Evolutionary conservation across 2,329 filamentous ascomycete species (phyloP), one percentile per base, ranked within the genome.

Genomic region (Stagonosporopsis vannaccii): DNA sequence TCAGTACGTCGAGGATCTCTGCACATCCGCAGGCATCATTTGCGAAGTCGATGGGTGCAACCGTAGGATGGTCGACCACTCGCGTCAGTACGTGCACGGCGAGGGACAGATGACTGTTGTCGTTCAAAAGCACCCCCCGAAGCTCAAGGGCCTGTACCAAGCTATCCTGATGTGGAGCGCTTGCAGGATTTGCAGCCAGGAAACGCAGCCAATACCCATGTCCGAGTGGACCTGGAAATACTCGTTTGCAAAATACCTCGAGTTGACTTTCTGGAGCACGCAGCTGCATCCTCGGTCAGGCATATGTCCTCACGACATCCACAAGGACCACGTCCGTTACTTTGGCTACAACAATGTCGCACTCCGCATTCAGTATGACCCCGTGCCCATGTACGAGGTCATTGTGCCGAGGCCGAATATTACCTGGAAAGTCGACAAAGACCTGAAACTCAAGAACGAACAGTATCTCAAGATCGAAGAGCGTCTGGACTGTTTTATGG

Each of bases 101-200:
- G 90, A 97, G 72, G 94, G 93, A 9, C 91, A 96, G 60, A 88
- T 99, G 66, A 97, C 92, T 7, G 87, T 98, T 9, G 91, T 97
- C 65, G 88, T 97, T 15, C 91, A 97, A 70, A 88, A 87, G 28
- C 88, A 87, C 60, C 82, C 88, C 40, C 83, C 86, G 32, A 87
- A 89, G 62, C 79, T 90, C 58, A 83, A 85, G 58, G 84, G 86
- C 1, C 77, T 88, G 76, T 84, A 85, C 73, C 86, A 91, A 61
- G 90, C 88, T 2, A 96, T 99, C 52, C 85, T 93, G 54, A 97
- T 99, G 92, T 99, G 96, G 96, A 98, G 92, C 63, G 92, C 90
- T 66, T 99, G 95, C 80, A 95, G 96, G 68, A 83, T 91, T 26
- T 99, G 96, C 75, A 89, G 91, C 48, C 91, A 91, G 63, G 93